Evolutionary conservation across 495 filamentous ascomycete species (phyloP).

Genomic region (Lophium mytilinum): DNA sequence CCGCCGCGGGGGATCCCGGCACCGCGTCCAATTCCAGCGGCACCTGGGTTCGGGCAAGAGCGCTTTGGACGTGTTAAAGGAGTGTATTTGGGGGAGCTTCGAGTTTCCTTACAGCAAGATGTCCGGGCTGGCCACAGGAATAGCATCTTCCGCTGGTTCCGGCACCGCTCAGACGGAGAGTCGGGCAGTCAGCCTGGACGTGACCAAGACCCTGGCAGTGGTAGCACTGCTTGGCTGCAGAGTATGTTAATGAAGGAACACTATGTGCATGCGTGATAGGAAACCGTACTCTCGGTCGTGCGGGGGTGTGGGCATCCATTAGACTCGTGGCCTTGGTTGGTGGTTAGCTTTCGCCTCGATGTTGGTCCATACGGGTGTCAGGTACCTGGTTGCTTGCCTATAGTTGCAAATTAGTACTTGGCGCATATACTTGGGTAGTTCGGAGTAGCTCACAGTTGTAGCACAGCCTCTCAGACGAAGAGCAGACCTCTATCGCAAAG

Average conservation of each 20-base stretch:
- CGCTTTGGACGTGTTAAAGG: conserved; percentile 44
- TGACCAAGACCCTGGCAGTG: conserved; percentile 98
- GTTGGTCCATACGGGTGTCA: neutral
- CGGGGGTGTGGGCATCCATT: conserved; percentile 93
- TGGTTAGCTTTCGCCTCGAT: neutral
- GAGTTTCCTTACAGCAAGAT: conserved; percentile 61
- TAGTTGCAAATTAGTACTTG: conserved; percentile 43
- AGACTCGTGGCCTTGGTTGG: conserved; percentile 77
- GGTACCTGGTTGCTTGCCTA: conserved; percentile 37
- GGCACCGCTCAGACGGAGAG: conserved; percentile 78
- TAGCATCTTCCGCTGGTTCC: conserved; percentile 84
- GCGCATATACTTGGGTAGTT: conserved; percentile 6
- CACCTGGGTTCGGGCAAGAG: conserved; percentile 67
- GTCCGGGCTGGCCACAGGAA: conserved; percentile 85
- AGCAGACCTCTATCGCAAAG: conserved; percentile 68
- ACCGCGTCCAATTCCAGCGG: conserved; percentile 55
- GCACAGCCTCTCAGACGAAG: conserved; percentile 92
- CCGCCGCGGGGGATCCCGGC: conserved; percentile 59
- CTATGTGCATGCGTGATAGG: conserved; percentile 1
- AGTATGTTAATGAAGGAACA: conserved; percentile 27
- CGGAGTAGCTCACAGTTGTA: conserved; percentile 77
- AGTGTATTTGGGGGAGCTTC: neutral
- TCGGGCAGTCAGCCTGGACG: conserved; percentile 98
- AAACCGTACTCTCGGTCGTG: conserved; percentile 74
- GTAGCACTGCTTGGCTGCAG: conserved; percentile 91